Conservation (phyloP, 83 land plant genomes). For the Picea engelmannii region DNA sequence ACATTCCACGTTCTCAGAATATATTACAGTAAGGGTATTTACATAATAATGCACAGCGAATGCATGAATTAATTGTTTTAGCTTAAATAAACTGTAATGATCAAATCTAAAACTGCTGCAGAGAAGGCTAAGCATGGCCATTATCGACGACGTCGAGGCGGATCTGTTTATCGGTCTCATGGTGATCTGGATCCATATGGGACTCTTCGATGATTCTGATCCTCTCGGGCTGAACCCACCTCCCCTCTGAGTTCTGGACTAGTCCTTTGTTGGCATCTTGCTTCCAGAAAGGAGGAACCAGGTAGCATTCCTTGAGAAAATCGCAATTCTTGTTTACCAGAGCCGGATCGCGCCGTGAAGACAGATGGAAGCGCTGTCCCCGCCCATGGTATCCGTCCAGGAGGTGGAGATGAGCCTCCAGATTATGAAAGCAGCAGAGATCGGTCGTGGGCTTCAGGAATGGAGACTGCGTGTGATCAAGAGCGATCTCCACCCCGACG, state of each 20-base stretch:
- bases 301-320: conserved; percentile 28
- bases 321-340: conserved; percentile 63
- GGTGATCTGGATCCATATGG: background rate
- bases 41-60: too few species aligned
- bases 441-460: conserved; percentile 38
- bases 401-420: conserved; percentile 72
- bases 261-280: conserved; percentile 62
- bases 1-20: too few species aligned
- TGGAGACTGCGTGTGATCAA: conserved; percentile 53
- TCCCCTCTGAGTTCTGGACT: conserved; percentile 32
- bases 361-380: conserved; percentile 16
- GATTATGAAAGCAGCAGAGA: conserved; percentile 45
- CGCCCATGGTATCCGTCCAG: conserved; percentile 50
- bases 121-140: too few species aligned
- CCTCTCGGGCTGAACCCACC: conserved; percentile 47
- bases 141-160: too few species aligned
- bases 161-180: too few species aligned
- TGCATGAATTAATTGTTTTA: too few species aligned
- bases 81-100: too few species aligned
- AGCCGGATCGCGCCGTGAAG: conserved; percentile 37
- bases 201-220: conserved; percentile 27
- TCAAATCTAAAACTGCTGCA: too few species aligned
- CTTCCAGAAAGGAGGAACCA: conserved; percentile 53
- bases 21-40: too few species aligned
- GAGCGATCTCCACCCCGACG: conserved; percentile 52